Conservation (phyloP, 345 rosid genomes). For the Abelmoschus esculentus region DNA sequence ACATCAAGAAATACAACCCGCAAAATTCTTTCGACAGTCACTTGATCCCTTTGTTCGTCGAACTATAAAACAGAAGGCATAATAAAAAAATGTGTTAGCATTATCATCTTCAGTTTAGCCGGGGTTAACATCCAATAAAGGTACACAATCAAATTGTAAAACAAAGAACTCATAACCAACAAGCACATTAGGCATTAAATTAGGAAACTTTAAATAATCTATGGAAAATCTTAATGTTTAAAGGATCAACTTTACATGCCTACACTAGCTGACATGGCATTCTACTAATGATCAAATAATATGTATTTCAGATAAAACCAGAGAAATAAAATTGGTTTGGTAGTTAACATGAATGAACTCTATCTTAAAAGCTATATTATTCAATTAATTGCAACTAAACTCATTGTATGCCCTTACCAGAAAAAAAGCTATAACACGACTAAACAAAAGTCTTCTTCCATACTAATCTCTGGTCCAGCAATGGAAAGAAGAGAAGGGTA, state of each 20-base stretch:
- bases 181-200: neutral
- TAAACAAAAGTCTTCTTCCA: neutral
- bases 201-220: neutral
- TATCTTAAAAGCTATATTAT: neutral
- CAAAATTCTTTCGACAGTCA: slow-evolving; percentile 64
- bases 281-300: neutral
- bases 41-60: slow-evolving; percentile 90
- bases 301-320: neutral
- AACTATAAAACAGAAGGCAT: slow-evolving; percentile 42
- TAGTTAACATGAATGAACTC: neutral
- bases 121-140: neutral
- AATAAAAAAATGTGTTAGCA: neutral
- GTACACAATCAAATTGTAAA: neutral
- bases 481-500: neutral
- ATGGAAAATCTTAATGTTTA: neutral
- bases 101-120: neutral
- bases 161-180: neutral
- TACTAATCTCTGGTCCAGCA: neutral
- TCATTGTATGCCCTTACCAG: neutral
- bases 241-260: neutral
- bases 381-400: neutral
- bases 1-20: slow-evolving; percentile 74
- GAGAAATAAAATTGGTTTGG: neutral
- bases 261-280: neutral
- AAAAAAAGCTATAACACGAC: neutral